Conservation (phyloP, 306 rosid species). For the Begonia peltatifolia region DNA sequence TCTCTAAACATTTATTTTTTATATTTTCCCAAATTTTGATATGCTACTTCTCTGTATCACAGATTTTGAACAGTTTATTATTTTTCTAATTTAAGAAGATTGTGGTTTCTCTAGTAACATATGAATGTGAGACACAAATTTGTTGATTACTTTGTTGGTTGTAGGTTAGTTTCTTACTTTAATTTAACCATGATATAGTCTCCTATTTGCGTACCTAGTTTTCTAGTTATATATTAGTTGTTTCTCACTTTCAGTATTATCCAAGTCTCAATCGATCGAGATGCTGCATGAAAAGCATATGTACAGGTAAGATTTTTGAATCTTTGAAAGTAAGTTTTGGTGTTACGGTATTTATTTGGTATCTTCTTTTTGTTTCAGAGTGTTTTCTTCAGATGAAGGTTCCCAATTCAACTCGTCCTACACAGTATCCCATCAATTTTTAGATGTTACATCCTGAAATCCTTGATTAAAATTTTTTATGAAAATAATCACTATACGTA, state of each 20-base stretch:
- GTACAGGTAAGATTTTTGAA: conserved; percentile 56
- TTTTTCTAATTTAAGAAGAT: not conserved
- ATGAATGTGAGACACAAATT: not conserved
- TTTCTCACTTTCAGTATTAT: conserved; percentile 43
- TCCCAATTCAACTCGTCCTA: conserved; percentile 95
- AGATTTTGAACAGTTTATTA: not conserved
- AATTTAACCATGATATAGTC: not conserved
- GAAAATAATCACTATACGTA: too few species aligned
- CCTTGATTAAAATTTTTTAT: not conserved
- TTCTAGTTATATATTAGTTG: conserved; percentile 9
- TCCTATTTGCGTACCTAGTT: not conserved
- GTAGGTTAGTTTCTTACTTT: not conserved
- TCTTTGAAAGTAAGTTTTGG: not conserved
- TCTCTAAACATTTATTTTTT: not conserved
- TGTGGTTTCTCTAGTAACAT: not conserved
- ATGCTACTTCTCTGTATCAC: not conserved
- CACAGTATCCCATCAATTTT: conserved; percentile 79
- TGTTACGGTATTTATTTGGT: not conserved
- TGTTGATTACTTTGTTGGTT: not conserved
- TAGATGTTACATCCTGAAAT: conserved; percentile 9
- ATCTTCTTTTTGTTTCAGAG: conserved; percentile 42
- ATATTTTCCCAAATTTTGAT: not conserved
- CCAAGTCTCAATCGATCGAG: conserved; percentile 99
- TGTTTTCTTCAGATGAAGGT: conserved; percentile 99
- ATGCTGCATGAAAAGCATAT: conserved; percentile 96